phyloP scores from a whole-genome alignment of 1,284 basidiomycete species.

The Cutaneotrichosporon sp. region DNA sequence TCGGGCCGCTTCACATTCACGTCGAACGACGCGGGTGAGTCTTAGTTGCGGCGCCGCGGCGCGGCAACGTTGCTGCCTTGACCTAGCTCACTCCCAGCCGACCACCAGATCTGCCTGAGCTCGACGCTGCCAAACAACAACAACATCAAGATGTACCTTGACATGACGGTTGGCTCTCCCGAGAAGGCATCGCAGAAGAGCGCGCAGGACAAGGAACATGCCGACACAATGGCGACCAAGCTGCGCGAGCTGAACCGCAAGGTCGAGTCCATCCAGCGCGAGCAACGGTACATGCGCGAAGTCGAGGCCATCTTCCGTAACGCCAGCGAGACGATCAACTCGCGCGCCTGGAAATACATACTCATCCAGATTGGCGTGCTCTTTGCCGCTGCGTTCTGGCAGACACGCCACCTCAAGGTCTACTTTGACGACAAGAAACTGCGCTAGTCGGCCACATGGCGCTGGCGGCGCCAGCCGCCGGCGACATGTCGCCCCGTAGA shows the following conservation, averaged over 20 bases:
- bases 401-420: conserved; percentile 79
- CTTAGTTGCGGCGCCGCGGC: background rate
- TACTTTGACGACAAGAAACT: conserved; percentile 89
- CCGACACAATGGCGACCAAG: conserved; percentile 77
- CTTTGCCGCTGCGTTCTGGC: conserved; percentile 82
- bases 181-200: conserved; percentile 50
- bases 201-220: conserved; percentile 55
- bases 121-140: conserved; percentile 74
- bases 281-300: conserved; percentile 97
- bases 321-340: conserved; percentile 81
- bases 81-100: conserved; percentile 52
- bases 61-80: background rate
- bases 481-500: background rate
- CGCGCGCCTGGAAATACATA: conserved; percentile 88
- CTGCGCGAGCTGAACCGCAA: conserved; percentile 88
- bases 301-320: conserved; percentile 86
- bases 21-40: conserved; percentile 68
- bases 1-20: conserved; percentile 96
- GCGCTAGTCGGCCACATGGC: conserved; percentile 50
- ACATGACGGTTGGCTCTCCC: conserved; percentile 83
- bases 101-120: conserved; percentile 92
- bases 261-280: conserved; percentile 83
- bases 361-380: conserved; percentile 79
- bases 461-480: no score
- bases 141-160: conserved; percentile 91